phyloP scores from a whole-genome alignment of 2,329 filamentous ascomycete species.

The Nothophaeocryptopus gaeumannii region DNA sequence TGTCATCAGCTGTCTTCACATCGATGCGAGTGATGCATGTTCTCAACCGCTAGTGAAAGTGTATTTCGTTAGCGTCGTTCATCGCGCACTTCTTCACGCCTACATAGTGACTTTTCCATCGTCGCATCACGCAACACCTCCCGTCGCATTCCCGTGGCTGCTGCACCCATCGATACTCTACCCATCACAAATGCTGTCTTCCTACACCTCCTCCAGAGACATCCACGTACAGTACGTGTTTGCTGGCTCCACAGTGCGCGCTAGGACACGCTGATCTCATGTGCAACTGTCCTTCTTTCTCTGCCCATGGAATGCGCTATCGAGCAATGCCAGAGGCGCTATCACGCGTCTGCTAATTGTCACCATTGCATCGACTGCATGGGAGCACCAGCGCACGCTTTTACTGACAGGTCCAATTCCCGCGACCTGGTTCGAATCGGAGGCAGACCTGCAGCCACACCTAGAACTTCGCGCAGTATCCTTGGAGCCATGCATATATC shows the following conservation, averaged over 20 bases:
- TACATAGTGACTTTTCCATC: too few species aligned
- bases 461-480: constrained; percentile 28
- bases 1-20: background rate
- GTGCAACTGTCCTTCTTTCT: constrained; percentile 18
- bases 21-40: background rate
- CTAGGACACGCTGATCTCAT: constrained; percentile 19
- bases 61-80: background rate
- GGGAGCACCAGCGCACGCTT: constrained; percentile 26
- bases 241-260: constrained; percentile 9
- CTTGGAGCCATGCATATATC: constrained; percentile 17
- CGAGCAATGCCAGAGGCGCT: constrained; percentile 8
- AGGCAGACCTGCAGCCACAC: constrained; percentile 32
- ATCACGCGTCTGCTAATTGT: constrained; percentile 20
- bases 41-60: constrained; percentile 4
- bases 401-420: constrained; percentile 27
- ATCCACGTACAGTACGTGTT: background rate
- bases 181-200: constrained; percentile 19
- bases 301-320: constrained; percentile 12
- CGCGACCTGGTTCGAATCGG: constrained; percentile 24
- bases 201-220: background rate
- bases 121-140: background rate
- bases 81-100: constrained; percentile 1
- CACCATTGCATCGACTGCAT: constrained; percentile 17
- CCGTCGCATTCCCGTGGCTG: constrained; percentile 18
- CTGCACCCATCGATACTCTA: constrained; percentile 16